These are phyloP conservation scores for Escallonia herrerae DNA, from an alignment of 129 eudicot genomes.

Conservation along the genomic window DNA sequence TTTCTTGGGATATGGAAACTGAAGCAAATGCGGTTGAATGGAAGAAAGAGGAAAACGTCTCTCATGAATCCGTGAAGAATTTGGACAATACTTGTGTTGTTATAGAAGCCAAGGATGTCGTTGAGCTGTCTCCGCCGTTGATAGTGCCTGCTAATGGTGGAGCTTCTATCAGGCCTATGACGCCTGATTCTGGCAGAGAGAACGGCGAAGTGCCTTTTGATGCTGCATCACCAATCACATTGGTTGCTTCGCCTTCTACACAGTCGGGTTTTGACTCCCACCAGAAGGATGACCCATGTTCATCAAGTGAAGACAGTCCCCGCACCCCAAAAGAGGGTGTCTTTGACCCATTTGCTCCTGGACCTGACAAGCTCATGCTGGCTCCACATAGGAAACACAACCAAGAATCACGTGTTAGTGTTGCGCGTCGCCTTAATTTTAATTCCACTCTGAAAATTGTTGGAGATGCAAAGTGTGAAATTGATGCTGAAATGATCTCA, in stretches of 20 bases:
- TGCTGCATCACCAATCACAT: conserved; percentile 19
- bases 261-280: conserved; percentile 1
- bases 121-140: conserved; percentile 6
- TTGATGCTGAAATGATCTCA: conserved; percentile 8
- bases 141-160: background rate
- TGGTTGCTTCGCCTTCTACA: conserved; percentile 18
- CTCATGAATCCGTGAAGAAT: conserved; percentile 3
- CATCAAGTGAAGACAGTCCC: conserved; percentile 20
- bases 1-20: conserved; percentile 23
- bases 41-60: conserved; percentile 1
- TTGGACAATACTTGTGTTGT: conserved; percentile 8
- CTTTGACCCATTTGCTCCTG: conserved; percentile 71
- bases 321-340: conserved; percentile 36
- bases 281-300: background rate
- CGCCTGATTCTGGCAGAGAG: conserved; percentile 35
- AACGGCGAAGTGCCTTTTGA: conserved; percentile 15
- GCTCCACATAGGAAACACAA: conserved; percentile 42
- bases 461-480: conserved; percentile 4
- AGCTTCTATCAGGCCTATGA: conserved; percentile 25
- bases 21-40: conserved; percentile 14
- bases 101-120: conserved; percentile 12
- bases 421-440: conserved; percentile 36
- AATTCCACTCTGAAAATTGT: conserved; percentile 8
- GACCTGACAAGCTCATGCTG: conserved; percentile 33
- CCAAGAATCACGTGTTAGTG: conserved; percentile 17